Evolutionary conservation across 225 moss, liverwort and hornwort species (phyloP), one percentile per base, ranked within the genome.

Genomic region (Polytrichum formosum): DNA sequence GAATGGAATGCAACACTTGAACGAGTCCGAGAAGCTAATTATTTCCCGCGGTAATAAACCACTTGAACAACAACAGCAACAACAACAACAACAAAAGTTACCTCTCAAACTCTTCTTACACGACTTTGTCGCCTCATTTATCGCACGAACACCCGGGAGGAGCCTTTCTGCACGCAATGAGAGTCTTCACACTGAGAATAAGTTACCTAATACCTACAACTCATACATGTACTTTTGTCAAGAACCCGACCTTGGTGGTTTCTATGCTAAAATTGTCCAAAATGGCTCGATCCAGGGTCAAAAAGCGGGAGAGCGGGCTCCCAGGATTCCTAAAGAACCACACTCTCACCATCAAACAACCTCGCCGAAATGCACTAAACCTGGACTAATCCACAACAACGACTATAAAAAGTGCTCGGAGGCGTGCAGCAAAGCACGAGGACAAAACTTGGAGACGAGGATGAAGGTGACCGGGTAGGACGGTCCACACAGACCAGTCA

Each of bases 221-320:
- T 33, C 33, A 1, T 33, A 33, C 35, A 35, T 35, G 35, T 16
- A 31, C 31, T 31, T 31, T 31, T 31, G 31, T 7, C 7, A 6
- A 56, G 19, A 56, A 19, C 21, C 18, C 19, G 18, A 56, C 18
- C 55, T 17, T 21, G 56, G 19, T 56, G 6, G 56, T 59, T 59
- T 59, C 59, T 21, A 8, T 6, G 23, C 59, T 23, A 59, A 59
- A 59, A 59, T 59, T 59, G 59, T 6, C 59, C 59, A 9, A 59
- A 59, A 59, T 59, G 59, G 59, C 21, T 59, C 59, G 59, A 59
- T 59, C 59, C 59, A 20, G 59, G 59, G 59, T 59, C 59, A 59
- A 59, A 59, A 59, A 59, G 59, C 59, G 23, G n/a, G 59, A 59
- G 59, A 59, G 21, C 9, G 23, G n/a, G 59, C 59, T 6, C 59